Base-by-base conservation (phyloP, 345 rosid species). In the Carallia pectinifolia region DNA sequence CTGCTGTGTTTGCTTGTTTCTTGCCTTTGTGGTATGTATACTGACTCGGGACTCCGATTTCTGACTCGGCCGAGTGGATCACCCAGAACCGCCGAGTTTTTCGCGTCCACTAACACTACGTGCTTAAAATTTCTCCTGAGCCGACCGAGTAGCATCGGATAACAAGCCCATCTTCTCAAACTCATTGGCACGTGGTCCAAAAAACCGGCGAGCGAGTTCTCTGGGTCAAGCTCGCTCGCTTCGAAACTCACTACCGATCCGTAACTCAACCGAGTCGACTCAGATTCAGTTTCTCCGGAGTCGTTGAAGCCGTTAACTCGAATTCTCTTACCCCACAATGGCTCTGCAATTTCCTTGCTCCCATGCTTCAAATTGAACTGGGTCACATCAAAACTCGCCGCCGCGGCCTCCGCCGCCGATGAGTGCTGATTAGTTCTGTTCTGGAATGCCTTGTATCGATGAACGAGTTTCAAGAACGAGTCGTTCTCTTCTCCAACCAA, bases 231-330 rank as follows among this genome's bases (percentile, higher is more conserved):
- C 81, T 91, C 99, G 37, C 70, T 81, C 58, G 81, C 86, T 23
- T 90, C 92, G 65, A 95, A 95, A 17, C 91, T 84, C 61, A 87
- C 86, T n/a, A 95, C 68, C 1, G 99, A 91, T 4, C 99, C 97
- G 68, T 95, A 91, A 75, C 79, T 87, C 84, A 84, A 44, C 81
- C 76, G 84, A 69, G 68, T 62, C 65, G 64, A 79, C 81, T 85
- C 86, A 44, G 61, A 29, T 9, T 12, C 63, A 40, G 55, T 70
- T 4, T 19, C 87, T 30, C 54, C 72, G 8, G 65, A 44, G 48
- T 65, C 69, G 39, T 70, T 62, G 53, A 27, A 75, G 13, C 18
- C 29, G 64, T 70, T 75, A 40, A 69, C 76, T 44, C 85, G 73
- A 2, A 12, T 80, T 77, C 72, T 89, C 87, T 87, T 91, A 16